These are phyloP conservation scores for Russula sp. DNA, from an alignment of 768 basidiomycete species.

Conservation along the genomic window DNA sequence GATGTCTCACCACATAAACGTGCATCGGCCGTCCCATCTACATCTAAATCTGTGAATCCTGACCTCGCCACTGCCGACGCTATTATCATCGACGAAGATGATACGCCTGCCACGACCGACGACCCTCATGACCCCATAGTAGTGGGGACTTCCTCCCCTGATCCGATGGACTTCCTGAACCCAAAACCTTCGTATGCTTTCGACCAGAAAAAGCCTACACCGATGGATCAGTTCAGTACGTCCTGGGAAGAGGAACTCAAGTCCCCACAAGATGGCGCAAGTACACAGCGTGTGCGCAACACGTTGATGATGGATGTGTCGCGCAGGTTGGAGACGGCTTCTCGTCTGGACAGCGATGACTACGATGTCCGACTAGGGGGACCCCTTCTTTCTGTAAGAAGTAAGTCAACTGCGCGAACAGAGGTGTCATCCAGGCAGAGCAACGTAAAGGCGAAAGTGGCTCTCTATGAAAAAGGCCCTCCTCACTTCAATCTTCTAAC, in stretches of 20 bases:
- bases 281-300: slow-evolving; percentile 20
- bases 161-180: slow-evolving; percentile 18
- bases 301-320: neutral
- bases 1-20: neutral
- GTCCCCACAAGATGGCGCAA: slow-evolving; percentile 15
- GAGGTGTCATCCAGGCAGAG: neutral
- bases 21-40: neutral
- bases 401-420: neutral
- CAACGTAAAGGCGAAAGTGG: neutral
- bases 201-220: slow-evolving; percentile 15
- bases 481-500: neutral
- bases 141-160: slow-evolving; percentile 12
- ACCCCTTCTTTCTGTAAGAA: neutral
- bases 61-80: neutral
- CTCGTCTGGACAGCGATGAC: neutral
- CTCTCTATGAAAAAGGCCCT: neutral
- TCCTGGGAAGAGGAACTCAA: slow-evolving; percentile 1
- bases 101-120: neutral
- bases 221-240: slow-evolving; percentile 7
- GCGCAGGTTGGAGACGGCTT: neutral
- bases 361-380: neutral
- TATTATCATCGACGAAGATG: slow-evolving; percentile 18
- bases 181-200: slow-evolving; percentile 2
- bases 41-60: neutral
- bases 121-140: neutral